Evolutionary conservation across 345 rosid genomes (phyloP).

Genomic region (Cardiospermum halicacabum): DNA sequence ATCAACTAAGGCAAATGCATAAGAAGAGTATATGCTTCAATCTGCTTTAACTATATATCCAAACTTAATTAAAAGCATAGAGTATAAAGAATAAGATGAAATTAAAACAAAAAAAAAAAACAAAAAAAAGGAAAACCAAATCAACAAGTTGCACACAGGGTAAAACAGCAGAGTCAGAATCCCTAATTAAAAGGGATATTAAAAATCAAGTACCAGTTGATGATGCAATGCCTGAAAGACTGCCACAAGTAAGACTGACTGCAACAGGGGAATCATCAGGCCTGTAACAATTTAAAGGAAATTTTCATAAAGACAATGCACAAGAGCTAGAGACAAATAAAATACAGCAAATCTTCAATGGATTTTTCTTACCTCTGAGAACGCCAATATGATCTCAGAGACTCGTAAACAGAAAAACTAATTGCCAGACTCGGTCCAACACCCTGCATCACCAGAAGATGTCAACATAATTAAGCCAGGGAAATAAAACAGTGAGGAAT

Average conservation of each 20-base stretch:
- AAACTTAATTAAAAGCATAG: neutral
- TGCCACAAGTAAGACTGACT: constrained; percentile 78
- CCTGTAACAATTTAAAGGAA: constrained; percentile 36
- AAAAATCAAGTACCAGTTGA: constrained; percentile 61
- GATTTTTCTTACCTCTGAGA: constrained; percentile 48
- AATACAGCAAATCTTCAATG: neutral
- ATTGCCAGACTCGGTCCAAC: constrained; percentile 94
- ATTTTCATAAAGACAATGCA: neutral
- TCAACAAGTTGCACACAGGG: neutral
- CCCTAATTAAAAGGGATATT: neutral
- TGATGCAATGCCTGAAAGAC: constrained; percentile 91
- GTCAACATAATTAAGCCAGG: neutral
- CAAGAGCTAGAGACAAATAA: neutral
- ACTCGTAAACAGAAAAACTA: constrained; percentile 77
- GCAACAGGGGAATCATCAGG: constrained; percentile 53
- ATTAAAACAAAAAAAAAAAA: too few relatives aligned
- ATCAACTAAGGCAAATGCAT: too few relatives aligned
- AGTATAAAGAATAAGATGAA: too few relatives aligned
- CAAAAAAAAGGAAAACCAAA: neutral
- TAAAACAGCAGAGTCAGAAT: neutral
- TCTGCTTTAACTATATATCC: too few relatives aligned
- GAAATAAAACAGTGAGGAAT: constrained; percentile 2
- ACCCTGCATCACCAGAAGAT: constrained; percentile 44
- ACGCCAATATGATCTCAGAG: constrained; percentile 62
- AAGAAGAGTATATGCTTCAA: too few relatives aligned